Conservation (phyloP, 148 eudicot species). For the Silene uniflora region DNA sequence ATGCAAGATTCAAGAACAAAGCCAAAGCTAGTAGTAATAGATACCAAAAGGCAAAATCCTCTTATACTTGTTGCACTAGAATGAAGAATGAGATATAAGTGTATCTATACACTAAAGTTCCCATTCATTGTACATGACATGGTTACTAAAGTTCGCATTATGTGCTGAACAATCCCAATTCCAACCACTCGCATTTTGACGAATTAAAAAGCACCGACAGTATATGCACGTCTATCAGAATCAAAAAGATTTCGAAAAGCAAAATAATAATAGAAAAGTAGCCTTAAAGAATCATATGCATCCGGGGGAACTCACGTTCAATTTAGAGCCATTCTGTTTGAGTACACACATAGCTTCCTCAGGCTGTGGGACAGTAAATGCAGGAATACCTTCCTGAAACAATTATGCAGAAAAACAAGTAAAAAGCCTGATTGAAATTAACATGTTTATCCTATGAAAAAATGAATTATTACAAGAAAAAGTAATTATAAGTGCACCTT, state of each 20-base stretch:
- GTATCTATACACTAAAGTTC: no score
- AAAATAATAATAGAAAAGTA: neutral
- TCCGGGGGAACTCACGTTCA: conserved; percentile 56
- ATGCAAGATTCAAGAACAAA: no score
- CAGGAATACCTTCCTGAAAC: conserved; percentile 76
- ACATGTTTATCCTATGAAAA: neutral
- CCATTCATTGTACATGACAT: no score
- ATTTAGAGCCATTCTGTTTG: conserved; percentile 61
- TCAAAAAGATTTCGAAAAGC: neutral
- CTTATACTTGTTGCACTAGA: no score
- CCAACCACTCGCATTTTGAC: no score
- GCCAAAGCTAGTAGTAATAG: no score
- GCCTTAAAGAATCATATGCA: neutral
- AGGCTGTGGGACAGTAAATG: conserved; percentile 90
- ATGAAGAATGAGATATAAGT: no score
- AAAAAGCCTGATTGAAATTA: neutral
- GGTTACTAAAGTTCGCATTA: no score
- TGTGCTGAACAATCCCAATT: no score
- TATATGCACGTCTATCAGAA: no score
- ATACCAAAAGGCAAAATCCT: no score
- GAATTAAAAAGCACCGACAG: no score
- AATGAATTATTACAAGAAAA: neutral
- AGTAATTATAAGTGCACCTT: conserved; percentile 44
- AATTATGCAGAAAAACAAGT: neutral
- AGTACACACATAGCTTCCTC: conserved; percentile 94